A percentile compares a stretch with the other conserved stretches of the same genome.
These are phyloP conservation scores for Epichloe gansuensis DNA, from an alignment of 2,329 filamentous ascomycete species.

Conservation along the genomic window DNA sequence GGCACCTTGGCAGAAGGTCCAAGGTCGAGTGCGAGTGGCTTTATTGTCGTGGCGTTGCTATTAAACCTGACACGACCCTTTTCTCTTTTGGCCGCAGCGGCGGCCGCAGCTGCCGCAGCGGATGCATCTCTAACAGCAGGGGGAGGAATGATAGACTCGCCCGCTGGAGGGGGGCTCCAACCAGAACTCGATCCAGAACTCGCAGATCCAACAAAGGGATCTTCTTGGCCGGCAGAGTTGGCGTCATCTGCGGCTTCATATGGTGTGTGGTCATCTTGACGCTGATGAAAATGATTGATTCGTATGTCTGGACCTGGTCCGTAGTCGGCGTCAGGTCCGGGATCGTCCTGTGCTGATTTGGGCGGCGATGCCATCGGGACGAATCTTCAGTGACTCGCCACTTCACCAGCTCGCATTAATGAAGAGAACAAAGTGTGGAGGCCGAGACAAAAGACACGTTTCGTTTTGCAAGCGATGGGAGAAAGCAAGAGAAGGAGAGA, in stretches of 20 bases:
- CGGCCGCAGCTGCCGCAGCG: not conserved
- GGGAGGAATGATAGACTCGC: not conserved
- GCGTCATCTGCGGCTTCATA: not conserved
- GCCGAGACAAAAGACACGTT: not conserved
- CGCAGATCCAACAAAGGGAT: not conserved
- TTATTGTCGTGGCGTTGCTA: conserved; percentile 26
- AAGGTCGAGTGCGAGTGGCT: conserved; percentile 12
- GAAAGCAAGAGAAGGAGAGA: not conserved
- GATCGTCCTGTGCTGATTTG: conserved; percentile 2
- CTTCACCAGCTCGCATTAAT: not conserved
- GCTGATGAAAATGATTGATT: not conserved
- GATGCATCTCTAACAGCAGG: not conserved
- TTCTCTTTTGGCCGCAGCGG: conserved; percentile 22
- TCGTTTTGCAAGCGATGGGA: not conserved
- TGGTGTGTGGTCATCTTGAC: not conserved
- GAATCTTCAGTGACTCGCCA: not conserved
- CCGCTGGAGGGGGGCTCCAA: not conserved
- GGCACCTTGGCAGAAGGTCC: not conserved
- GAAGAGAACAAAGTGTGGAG: not conserved
- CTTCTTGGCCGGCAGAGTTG: not conserved
- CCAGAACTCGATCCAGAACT: not conserved
- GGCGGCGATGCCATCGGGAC: conserved; percentile 5
- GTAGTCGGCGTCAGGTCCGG: not conserved
- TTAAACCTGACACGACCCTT: conserved; percentile 37
- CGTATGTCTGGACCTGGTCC: not conserved